A percentile compares a stretch with the other conserved stretches of the same genome.
Conservation (phyloP, 2,329 filamentous ascomycete genomes). For the Alternaria alternata region DNA sequence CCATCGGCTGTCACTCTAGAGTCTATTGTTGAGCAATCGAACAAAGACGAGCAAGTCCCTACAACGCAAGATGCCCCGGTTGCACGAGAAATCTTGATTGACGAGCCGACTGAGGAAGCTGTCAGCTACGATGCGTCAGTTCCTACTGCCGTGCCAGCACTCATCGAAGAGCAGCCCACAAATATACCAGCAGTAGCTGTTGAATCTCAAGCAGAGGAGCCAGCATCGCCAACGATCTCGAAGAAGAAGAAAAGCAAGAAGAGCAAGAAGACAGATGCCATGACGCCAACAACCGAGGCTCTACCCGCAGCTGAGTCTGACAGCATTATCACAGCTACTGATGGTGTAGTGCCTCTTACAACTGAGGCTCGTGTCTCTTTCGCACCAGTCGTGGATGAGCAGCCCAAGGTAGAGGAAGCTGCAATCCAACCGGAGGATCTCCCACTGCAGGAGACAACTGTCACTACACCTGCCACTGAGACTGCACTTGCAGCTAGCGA, state of each 20-base stretch:
- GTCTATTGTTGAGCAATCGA: neutral
- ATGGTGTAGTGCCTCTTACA: neutral
- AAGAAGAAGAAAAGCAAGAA: slow-evolving; percentile 41
- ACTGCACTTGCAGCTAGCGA: slow-evolving; percentile 1
- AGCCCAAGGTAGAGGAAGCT: slow-evolving; percentile 8
- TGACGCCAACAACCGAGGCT: slow-evolving; percentile 21
- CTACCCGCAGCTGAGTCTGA: slow-evolving; percentile 11
- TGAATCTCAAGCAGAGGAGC: slow-evolving; percentile 15
- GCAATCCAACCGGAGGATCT: slow-evolving; percentile 1
- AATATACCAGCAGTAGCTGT: slow-evolving; percentile 16
- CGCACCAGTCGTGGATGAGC: neutral
- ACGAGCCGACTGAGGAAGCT: neutral
- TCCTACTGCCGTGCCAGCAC: neutral
- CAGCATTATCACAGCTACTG: neutral
- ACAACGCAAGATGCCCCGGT: neutral
- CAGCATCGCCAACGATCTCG: slow-evolving; percentile 12
- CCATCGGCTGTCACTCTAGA: slow-evolving; percentile 3
- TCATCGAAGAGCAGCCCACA: slow-evolving; percentile 6
- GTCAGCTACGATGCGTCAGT: neutral
- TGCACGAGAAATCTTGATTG: neutral
- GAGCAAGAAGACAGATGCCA: slow-evolving; percentile 30
- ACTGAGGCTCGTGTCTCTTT: neutral
- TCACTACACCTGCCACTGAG: slow-evolving; percentile 9
- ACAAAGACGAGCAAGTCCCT: neutral
- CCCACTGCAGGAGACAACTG: slow-evolving; percentile 1